Evolutionary conservation across 208 protist genomes (phyloP).

Genomic region (Trichomonas tenax): DNA sequence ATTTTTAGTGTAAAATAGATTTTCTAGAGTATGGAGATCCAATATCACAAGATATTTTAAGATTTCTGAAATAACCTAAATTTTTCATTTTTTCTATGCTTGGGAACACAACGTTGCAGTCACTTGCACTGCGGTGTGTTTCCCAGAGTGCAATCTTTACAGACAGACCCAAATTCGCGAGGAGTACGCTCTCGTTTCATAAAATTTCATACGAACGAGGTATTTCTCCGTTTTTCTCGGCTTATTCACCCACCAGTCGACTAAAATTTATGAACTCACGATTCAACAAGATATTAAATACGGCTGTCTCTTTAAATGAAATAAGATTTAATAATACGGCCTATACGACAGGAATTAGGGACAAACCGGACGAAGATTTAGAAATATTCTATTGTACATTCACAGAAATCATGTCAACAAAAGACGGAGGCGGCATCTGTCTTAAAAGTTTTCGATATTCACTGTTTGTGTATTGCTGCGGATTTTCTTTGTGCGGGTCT

Average conservation of each 20-base stretch:
- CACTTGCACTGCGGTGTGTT: background rate
- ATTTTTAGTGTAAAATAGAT: too few relatives aligned
- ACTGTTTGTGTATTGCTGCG: background rate
- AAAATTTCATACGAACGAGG: background rate
- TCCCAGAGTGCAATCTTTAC: background rate
- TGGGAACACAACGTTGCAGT: background rate
- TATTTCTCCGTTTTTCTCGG: background rate
- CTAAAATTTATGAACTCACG: background rate
- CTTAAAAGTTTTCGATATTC: background rate
- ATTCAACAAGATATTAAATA: background rate
- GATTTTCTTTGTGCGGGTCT: background rate
- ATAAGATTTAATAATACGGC: background rate
- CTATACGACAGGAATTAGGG: background rate
- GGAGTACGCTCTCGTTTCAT: background rate
- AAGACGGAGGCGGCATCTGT: background rate
- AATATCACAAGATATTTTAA: too few relatives aligned
- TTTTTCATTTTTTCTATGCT: background rate
- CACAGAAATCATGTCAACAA: background rate
- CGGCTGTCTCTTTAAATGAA: background rate
- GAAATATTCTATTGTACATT: background rate
- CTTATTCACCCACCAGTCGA: background rate
- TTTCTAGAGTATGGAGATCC: too few relatives aligned
- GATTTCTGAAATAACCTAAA: too few relatives aligned
- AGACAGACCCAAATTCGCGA: background rate
- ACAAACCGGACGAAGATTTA: background rate